A percentile compares a stretch with the other conserved stretches of the same genome.
Evolutionary conservation across 108 stramenopile genomes (phyloP).

Genomic region (Cyclostephanos invisitatus): DNA sequence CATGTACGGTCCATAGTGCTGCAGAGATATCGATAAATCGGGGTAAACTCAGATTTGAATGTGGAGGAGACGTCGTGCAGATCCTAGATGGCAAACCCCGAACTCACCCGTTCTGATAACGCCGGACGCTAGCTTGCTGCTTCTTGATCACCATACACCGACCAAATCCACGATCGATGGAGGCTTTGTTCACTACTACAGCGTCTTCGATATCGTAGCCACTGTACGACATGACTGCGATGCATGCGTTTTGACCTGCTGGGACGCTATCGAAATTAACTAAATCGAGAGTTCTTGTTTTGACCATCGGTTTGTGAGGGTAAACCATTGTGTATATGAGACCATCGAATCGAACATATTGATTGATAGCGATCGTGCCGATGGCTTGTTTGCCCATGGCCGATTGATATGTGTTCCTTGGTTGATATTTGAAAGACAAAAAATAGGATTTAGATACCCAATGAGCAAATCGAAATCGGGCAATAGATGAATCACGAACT

Average conservation of each 20-base stretch:
- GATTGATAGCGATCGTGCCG: constrained; percentile 94
- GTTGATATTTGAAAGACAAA: not conserved
- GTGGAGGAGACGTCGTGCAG: not conserved
- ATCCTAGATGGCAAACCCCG: constrained; percentile 3
- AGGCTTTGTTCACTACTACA: constrained; percentile 96
- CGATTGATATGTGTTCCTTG: constrained; percentile 90
- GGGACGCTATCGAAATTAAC: constrained; percentile 97
- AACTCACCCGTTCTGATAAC: constrained; percentile 92
- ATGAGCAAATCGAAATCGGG: not conserved
- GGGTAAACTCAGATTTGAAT: not conserved
- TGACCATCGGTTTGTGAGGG: constrained; percentile 98
- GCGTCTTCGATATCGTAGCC: constrained; percentile 99
- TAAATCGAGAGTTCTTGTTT: constrained; percentile 93
- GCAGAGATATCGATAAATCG: not conserved
- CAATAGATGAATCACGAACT: constrained; percentile 49
- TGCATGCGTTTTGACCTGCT: constrained; percentile 96
- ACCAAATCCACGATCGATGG: constrained; percentile 97
- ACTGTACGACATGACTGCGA: constrained; percentile 98
- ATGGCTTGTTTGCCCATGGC: constrained; percentile 99
- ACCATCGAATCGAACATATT: constrained; percentile 97
- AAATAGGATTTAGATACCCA: constrained; percentile 1
- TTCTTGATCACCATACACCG: constrained; percentile 91
- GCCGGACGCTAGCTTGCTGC: constrained; percentile 86
- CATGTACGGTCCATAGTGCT: constrained; percentile 80
- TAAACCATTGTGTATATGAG: constrained; percentile 96